These are phyloP conservation scores for Aquilaria sinensis DNA, from an alignment of 345 rosid genomes.

Conservation along the genomic window DNA sequence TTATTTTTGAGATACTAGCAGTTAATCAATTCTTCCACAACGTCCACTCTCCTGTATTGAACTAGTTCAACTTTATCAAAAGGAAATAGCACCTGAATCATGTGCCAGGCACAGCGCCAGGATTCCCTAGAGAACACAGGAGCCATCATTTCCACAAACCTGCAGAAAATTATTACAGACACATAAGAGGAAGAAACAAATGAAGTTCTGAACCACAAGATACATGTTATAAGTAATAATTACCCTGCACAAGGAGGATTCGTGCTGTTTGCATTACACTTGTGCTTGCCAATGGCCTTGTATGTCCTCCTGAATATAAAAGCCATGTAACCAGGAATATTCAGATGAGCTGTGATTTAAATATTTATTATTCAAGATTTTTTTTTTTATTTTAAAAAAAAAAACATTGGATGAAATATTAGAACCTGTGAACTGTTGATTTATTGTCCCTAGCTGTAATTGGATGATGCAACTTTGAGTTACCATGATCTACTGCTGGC, in stretches of 20 bases:
- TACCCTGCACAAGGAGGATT: slow-evolving; percentile 20
- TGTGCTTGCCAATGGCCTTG: slow-evolving; percentile 10
- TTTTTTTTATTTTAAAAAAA: too few species aligned
- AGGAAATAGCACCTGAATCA: slow-evolving; percentile 54
- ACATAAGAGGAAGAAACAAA: too few species aligned
- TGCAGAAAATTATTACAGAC: slow-evolving; percentile 8
- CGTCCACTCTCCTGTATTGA: neutral
- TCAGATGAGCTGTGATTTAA: too few species aligned
- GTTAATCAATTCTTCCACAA: neutral
- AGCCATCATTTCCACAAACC: slow-evolving; percentile 76
- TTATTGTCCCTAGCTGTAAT: slow-evolving; percentile 43
- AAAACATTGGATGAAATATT: neutral
- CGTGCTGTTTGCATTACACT: slow-evolving; percentile 14
- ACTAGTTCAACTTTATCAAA: neutral
- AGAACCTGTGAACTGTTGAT: slow-evolving; percentile 65
- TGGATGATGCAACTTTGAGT: slow-evolving; percentile 54
- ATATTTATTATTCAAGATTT: too few species aligned
- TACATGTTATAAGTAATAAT: neutral
- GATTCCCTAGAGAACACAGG: slow-evolving; percentile 71
- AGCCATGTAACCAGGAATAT: slow-evolving; percentile 21
- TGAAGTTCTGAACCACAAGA: too few species aligned
- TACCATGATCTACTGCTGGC: slow-evolving; percentile 63
- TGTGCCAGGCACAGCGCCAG: slow-evolving; percentile 67
- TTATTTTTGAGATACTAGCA: too few species aligned
- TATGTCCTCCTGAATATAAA: slow-evolving; percentile 15